Evolutionary conservation across 1,284 basidiomycete species (phyloP).

Genomic region (Sphagnurus paluster): DNA sequence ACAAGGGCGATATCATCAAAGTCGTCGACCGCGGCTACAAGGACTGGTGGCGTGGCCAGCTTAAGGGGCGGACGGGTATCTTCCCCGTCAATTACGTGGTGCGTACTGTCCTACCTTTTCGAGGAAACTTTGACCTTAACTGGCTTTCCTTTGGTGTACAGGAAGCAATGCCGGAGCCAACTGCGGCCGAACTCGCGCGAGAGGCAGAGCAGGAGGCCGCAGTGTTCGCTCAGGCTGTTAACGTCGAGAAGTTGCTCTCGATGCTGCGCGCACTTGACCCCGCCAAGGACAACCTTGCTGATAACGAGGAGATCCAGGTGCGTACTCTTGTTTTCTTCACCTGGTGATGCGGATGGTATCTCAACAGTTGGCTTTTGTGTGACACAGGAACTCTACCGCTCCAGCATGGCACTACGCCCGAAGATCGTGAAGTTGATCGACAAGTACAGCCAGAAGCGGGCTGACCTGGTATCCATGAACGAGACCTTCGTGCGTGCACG

Average conservation of each 20-base stretch:
- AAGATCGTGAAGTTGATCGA: conserved; percentile 97
- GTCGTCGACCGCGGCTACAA: conserved; percentile 95
- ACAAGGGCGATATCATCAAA: conserved; percentile 93
- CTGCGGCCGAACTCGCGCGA: conserved; percentile 72
- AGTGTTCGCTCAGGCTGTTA: conserved; percentile 81
- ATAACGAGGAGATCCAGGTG: conserved; percentile 93
- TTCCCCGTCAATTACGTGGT: conserved; percentile 99
- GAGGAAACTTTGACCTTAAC: conserved; percentile 1
- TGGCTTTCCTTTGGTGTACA: conserved; percentile 27
- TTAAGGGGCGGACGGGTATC: conserved; percentile 92
- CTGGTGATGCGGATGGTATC: no score
- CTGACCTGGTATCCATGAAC: conserved; percentile 87
- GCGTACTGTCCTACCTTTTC: conserved; percentile 29
- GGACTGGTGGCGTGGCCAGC: conserved; percentile 98
- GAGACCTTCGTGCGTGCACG: conserved; percentile 85
- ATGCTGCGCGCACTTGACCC: conserved; percentile 82
- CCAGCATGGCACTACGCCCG: conserved; percentile 85
- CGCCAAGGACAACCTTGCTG: conserved; percentile 82
- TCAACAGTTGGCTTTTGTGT: no score
- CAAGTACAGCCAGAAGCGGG: conserved; percentile 95
- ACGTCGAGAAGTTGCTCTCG: conserved; percentile 86
- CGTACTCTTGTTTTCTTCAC: conserved; percentile 5
- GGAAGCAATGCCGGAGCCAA: conserved; percentile 90
- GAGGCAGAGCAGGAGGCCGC: conserved; percentile 90
- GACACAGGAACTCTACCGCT: conserved; percentile 87